Percentiles rank a stretch among this genome's conserved stretches.
These are phyloP conservation scores for Bombardia bombarda DNA, from an alignment of 495 filamentous ascomycete genomes.

Conservation along the genomic window DNA sequence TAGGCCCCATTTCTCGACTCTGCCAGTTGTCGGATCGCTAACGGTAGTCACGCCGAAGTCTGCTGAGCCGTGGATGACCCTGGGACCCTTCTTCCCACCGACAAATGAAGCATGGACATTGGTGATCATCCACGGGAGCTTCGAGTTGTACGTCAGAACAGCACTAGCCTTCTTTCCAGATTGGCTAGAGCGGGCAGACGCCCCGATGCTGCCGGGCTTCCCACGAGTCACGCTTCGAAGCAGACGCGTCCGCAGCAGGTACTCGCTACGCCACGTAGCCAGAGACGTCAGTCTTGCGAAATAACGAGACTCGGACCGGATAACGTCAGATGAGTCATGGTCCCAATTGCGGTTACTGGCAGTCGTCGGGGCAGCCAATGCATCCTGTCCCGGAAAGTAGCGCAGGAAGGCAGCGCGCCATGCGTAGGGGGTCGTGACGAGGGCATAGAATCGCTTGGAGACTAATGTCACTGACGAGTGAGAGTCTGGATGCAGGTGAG, in stretches of 20 bases:
- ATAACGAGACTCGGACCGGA: conserved; percentile 51
- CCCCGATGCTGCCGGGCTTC: conserved; percentile 41
- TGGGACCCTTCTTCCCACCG: conserved; percentile 59
- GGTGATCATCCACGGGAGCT: conserved; percentile 64
- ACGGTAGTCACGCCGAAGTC: conserved; percentile 63
- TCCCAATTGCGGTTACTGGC: conserved; percentile 28
- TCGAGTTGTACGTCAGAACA: conserved; percentile 71
- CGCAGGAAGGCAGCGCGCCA: conserved; percentile 87
- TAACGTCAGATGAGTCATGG: conserved; percentile 46
- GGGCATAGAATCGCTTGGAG: conserved; percentile 70
- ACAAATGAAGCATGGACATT: conserved; percentile 68
- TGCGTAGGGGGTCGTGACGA: conserved; percentile 82
- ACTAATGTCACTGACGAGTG: conserved; percentile 71
- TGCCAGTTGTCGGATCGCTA: conserved; percentile 69
- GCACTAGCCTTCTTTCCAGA: conserved; percentile 45
- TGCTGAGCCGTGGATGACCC: conserved; percentile 72
- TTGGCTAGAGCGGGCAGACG: conserved; percentile 37
- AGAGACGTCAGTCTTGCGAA: conserved; percentile 73
- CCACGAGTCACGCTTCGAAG: conserved; percentile 72
- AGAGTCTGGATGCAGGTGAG: conserved; percentile 74
- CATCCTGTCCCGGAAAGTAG: conserved; percentile 71
- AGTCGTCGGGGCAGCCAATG: conserved; percentile 24
- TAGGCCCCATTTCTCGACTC: conserved; percentile 78
- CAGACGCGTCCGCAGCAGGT: conserved; percentile 77
- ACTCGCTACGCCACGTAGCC: conserved; percentile 89